Percentiles rank a stretch among this genome's conserved stretches.
phyloP scores from a whole-genome alignment of 2,329 filamentous ascomycete species.

The Neoscytalidium dimidiatum region DNA sequence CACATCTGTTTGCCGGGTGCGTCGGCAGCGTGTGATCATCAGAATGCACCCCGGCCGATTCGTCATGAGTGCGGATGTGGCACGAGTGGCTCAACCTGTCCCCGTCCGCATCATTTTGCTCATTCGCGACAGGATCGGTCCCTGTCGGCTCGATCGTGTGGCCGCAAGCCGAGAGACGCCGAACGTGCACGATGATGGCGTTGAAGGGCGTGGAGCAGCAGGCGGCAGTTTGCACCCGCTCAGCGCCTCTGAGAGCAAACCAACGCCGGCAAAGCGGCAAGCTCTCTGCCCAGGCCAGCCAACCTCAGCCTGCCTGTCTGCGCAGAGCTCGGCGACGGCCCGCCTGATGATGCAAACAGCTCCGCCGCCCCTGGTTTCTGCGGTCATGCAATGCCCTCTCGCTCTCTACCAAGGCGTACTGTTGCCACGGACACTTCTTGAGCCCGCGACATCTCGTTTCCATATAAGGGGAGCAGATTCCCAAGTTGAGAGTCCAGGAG shows the following conservation, averaged over 20 bases:
- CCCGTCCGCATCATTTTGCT: neutral
- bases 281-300: neutral
- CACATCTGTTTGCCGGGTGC: neutral
- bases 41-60: neutral
- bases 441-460: neutral
- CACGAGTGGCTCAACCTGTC: neutral
- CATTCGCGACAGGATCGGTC: neutral
- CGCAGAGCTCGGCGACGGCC: conserved; percentile 2
- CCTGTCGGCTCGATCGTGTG: conserved; percentile 1
- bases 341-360: conserved; percentile 16
- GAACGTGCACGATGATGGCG: neutral
- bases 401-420: neutral
- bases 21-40: conserved; percentile 4
- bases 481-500: neutral
- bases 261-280: conserved; percentile 2
- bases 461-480: conserved; percentile 4
- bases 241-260: neutral
- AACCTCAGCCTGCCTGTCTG: neutral
- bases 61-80: conserved; percentile 16
- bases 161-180: neutral
- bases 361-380: neutral
- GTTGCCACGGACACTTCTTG: neutral
- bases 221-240: neutral
- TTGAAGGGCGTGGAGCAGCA: neutral
- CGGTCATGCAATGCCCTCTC: conserved; percentile 10